Evolutionary conservation across 306 rosid species (phyloP).

Genomic region (Prinsepia uniflora): DNA sequence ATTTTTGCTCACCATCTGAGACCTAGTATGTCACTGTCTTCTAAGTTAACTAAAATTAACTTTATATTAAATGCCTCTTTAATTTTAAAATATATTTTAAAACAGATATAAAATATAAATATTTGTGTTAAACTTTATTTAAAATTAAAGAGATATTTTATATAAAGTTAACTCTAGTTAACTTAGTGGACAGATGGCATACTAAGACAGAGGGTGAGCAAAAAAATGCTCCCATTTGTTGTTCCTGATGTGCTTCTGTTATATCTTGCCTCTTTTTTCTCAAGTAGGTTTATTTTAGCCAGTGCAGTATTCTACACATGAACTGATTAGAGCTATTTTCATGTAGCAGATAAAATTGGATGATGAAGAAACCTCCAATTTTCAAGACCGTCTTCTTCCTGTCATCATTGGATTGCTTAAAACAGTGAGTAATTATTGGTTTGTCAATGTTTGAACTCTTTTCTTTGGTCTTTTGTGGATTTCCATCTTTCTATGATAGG

Average conservation of each 20-base stretch:
- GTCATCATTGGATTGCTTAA: slow-evolving; percentile 90
- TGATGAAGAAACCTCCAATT: slow-evolving; percentile 72
- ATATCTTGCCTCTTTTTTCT: slow-evolving; percentile 8
- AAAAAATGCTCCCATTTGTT: background rate
- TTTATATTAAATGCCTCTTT: too few relatives aligned
- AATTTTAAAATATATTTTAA: too few relatives aligned
- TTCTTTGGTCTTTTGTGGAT: background rate
- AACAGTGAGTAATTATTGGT: slow-evolving; percentile 64
- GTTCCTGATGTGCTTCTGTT: slow-evolving; percentile 13
- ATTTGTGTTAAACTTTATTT: too few relatives aligned
- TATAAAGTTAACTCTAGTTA: too few relatives aligned
- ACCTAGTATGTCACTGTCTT: too few relatives aligned
- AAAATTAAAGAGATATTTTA: too few relatives aligned
- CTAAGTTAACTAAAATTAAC: too few relatives aligned
- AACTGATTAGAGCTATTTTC: slow-evolving; percentile 31
- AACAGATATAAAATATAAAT: too few relatives aligned
- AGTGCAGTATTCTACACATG: slow-evolving; percentile 21
- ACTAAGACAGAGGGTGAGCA: too few relatives aligned
- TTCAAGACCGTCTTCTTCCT: slow-evolving; percentile 87
- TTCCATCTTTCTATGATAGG: background rate
- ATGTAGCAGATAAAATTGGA: slow-evolving; percentile 65
- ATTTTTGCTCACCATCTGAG: too few relatives aligned
- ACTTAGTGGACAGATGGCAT: too few relatives aligned
- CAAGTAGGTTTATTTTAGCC: slow-evolving; percentile 2
- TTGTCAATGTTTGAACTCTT: background rate